phyloP scores from a whole-genome alignment of 2,329 filamentous ascomycete species.

The Boeremia lycopersici region DNA sequence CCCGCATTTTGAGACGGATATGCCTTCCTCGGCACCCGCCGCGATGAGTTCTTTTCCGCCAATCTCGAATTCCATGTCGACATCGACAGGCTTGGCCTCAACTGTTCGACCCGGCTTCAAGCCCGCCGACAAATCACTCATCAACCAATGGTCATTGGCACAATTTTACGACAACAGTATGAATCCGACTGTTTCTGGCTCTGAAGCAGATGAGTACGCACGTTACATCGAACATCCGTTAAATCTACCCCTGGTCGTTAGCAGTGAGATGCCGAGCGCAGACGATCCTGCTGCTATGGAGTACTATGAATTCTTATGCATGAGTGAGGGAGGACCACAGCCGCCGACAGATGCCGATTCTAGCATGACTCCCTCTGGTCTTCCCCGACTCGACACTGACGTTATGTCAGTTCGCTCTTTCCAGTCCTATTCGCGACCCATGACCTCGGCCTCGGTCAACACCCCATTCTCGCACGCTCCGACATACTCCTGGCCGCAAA shows the following conservation, averaged over 20 bases:
- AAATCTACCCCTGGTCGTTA: slow-evolving; percentile 81
- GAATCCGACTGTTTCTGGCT: slow-evolving; percentile 77
- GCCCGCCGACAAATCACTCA: slow-evolving; percentile 76
- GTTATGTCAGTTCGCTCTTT: slow-evolving; percentile 34
- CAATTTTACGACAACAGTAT: slow-evolving; percentile 85
- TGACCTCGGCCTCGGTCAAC: slow-evolving; percentile 33
- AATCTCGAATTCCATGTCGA: slow-evolving; percentile 35
- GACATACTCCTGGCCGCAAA: slow-evolving; percentile 30
- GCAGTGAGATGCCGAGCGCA: slow-evolving; percentile 64
- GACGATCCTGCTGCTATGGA: slow-evolving; percentile 63
- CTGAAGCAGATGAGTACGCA: slow-evolving; percentile 84
- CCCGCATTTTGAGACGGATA: slow-evolving; percentile 43
- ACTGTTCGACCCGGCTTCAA: slow-evolving; percentile 43
- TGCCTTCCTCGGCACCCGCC: slow-evolving; percentile 26
- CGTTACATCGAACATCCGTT: slow-evolving; percentile 88
- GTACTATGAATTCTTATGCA: slow-evolving; percentile 80
- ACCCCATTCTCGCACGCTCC: slow-evolving; percentile 44
- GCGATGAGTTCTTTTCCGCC: slow-evolving; percentile 27
- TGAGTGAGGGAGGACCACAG: slow-evolving; percentile 33
- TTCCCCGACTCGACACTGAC: slow-evolving; percentile 32
- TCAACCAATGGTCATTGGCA: slow-evolving; percentile 86
- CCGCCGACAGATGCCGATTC: slow-evolving; percentile 25
- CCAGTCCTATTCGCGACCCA: slow-evolving; percentile 32
- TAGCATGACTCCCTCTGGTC: slow-evolving; percentile 20
- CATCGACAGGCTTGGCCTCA: slow-evolving; percentile 35